Percentiles rank a stretch among this genome's conserved stretches.
These are phyloP conservation scores for Fistulifera pelliculosa DNA, from an alignment of 108 stramenopile genomes.

Conservation along the genomic window DNA sequence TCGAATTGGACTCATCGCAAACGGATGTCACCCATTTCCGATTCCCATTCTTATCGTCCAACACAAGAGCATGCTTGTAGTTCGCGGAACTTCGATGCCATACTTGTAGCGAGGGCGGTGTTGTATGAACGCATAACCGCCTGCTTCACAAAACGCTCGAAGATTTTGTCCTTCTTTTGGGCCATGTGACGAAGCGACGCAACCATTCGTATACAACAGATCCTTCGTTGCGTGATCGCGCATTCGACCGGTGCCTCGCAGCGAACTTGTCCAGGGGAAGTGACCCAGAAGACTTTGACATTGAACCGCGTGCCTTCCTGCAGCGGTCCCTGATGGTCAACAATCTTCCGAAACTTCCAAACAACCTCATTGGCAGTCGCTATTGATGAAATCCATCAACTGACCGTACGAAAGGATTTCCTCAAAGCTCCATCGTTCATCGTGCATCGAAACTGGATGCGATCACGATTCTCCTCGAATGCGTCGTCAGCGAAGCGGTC, in stretches of 20 bases:
- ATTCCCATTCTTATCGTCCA: slow-evolving; percentile 16
- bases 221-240: not conserved
- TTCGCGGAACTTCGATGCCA: slow-evolving; percentile 18
- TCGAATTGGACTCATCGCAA: slow-evolving; percentile 8
- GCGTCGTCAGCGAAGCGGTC: too few relatives aligned
- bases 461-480: too few relatives aligned
- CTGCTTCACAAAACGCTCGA: slow-evolving; percentile 2
- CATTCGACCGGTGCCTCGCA: slow-evolving; percentile 12
- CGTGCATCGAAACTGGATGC: too few relatives aligned
- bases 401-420: slow-evolving; percentile 9
- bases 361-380: not conserved
- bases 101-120: slow-evolving; percentile 11
- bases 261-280: slow-evolving; percentile 13
- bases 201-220: too few relatives aligned
- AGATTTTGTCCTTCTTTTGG: not conserved
- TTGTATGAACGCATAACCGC: slow-evolving; percentile 3
- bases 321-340: not conserved
- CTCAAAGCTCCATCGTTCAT: not conserved
- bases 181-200: too few relatives aligned
- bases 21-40: slow-evolving; percentile 17
- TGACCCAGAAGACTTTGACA: slow-evolving; percentile 14
- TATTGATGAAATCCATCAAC: slow-evolving; percentile 3
- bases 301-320: not conserved
- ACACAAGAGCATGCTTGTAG: slow-evolving; percentile 7
- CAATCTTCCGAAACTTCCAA: not conserved